Conservation (phyloP, 2,329 filamentous ascomycete genomes). For the Myriosclerotinia duriaeana region DNA sequence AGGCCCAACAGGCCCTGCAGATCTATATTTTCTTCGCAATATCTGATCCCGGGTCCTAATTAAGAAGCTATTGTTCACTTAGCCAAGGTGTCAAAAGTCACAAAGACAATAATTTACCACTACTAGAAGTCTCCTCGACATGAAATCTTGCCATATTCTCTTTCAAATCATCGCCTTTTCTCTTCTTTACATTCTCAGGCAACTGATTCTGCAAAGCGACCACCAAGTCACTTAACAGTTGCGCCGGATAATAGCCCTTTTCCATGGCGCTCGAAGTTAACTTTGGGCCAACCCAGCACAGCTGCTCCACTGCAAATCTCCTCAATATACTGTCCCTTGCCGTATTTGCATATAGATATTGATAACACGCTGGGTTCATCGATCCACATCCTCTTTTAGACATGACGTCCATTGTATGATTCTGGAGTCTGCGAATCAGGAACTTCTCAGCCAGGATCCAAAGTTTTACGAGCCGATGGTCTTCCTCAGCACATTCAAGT, state of each 20-base stretch:
- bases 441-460: conserved; percentile 20
- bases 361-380: not conserved
- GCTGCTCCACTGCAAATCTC: not conserved
- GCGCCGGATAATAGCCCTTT: not conserved
- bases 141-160: not conserved
- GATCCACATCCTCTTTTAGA: conserved; percentile 1
- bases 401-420: not conserved
- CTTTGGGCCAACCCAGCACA: not conserved
- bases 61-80: not conserved
- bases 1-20: not conserved
- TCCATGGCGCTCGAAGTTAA: not conserved
- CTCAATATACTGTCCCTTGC: not conserved
- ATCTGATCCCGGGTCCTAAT: not conserved
- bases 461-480: not conserved
- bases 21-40: not conserved
- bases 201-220: not conserved
- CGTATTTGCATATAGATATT: not conserved
- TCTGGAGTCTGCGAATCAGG: not conserved
- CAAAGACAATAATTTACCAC: not conserved
- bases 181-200: not conserved
- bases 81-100: not conserved
- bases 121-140: not conserved
- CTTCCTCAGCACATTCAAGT: not conserved
- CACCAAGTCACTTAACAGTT: not conserved
- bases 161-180: too few species aligned